Evolutionary conservation across 2,329 filamentous ascomycete genomes (phyloP), one percentile per base, ranked within the genome.

Genomic region (Trichoderma aggressivum): DNA sequence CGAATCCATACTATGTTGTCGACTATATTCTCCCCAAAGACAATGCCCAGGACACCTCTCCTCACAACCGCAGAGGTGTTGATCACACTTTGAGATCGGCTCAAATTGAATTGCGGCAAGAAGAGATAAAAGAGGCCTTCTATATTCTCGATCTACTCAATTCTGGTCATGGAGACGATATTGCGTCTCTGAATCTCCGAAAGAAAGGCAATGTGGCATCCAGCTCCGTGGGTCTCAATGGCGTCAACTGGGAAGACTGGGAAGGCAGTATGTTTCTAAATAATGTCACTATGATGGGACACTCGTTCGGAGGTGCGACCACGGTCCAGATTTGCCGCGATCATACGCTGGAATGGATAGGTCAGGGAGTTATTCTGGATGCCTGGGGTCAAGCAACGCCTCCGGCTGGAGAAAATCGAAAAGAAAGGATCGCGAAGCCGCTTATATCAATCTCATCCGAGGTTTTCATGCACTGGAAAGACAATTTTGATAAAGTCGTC

Each of bases 381-480:
- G 86, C 89, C 8, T 92, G 89, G 89, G 89, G 85, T 5, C 79
- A 81, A 74, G 87, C 79, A 76, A 87, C 76, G 76, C 86, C 74
- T 75, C 84, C 74, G 74, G 80, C 75, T 74, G 84, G 68, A 77
- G 83, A 86, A 34, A 81, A 83, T 21, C 80, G 82, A 1, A 75
- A 82, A 5, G 81, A 86, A 70, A 81, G 83, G 18, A 79, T 85
- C 7, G 80, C 82, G 47, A 83, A 85, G 14, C 90, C 90, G 6
- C 76, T 92, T 8, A 82, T 92, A 7, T 87, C 86, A 3, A 88
- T 92, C 76, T 90, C 90, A 62, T 88, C 86, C 7, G 90, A 92
- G 78, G 90, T 89, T 0, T 92, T 92, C 80, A 91, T 91, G 83
- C 90, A 91, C 79, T 92, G 90, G 90, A 84, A 86, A 26, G 82